A percentile compares a stretch with the other conserved stretches of the same genome.
Evolutionary conservation across 345 rosid species (phyloP).

Genomic region (Eucalyptus sideroxylon): DNA sequence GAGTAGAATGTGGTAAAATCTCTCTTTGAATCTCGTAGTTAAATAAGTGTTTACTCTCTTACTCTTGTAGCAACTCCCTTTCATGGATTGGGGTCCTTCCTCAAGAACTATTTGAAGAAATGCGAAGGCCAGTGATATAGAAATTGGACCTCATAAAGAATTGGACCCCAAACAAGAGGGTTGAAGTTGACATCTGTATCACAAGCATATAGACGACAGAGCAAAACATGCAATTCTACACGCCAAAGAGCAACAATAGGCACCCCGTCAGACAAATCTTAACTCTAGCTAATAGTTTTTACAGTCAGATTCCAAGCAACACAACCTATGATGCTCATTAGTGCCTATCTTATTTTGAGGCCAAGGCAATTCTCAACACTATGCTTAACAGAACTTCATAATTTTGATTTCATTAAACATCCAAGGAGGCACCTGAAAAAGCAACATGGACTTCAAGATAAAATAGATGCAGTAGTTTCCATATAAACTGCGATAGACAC

Average conservation of each 20-base stretch:
- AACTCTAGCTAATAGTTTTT: fast-evolving
- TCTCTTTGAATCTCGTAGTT: background rate
- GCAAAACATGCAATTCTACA: no score
- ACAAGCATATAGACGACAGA: no score
- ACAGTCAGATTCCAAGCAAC: background rate
- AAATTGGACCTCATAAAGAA: background rate
- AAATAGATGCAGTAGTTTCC: no score
- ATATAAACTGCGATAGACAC: no score
- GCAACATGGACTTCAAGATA: no score
- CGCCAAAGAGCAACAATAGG: no score
- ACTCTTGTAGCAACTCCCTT: background rate
- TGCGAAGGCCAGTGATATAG: background rate
- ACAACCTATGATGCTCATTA: background rate
- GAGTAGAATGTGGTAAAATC: background rate
- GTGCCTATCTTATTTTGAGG: background rate
- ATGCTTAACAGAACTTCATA: background rate
- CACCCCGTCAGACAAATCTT: no score
- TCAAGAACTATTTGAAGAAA: background rate
- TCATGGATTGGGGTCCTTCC: background rate
- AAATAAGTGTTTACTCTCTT: background rate
- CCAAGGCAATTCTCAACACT: background rate
- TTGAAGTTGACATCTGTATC: no score
- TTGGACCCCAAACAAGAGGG: background rate
- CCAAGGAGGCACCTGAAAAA: background rate
- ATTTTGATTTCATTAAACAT: background rate